Base-by-base conservation (phyloP, 805 yeast species). In the Candida golubevii region DNA sequence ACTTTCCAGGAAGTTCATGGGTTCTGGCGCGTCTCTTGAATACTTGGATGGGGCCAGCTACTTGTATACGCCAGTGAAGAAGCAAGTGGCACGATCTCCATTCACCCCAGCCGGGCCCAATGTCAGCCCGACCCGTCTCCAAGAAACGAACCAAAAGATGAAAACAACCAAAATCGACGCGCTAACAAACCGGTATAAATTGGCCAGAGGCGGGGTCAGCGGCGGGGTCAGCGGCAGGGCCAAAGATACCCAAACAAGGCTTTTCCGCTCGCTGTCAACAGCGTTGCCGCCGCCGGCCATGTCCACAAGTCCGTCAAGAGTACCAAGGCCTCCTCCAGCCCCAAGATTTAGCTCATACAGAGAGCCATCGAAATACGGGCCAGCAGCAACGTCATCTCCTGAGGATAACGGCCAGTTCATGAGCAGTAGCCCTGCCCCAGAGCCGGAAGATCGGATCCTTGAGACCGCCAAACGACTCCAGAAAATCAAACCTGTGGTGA, bases 91-190 rank as follows among this genome's bases (percentile, higher is more conserved):
- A 9, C 33, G 42, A 2, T 30, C 45, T 4, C 66, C 71, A 4
- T 43, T 48, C 31, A 51, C 57, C 7, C 57, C 57, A 3, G 38
- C 41, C 2, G 66, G 70, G 4, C 39, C 45, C 8, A 42, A 48
- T 2, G 44, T 56, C 11, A 53, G 67, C 29, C 52, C 58, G 9
- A 66, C 72, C 39, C 61, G 64, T 33, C 54, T 69, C 13, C 72
- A 65, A 46, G 71, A 68, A 45, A 69, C 76, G 0, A 66, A 69
- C 28, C 60, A 64, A 38, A 49, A 69, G 37, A 48, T 69, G 48
- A 61, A 60, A 36, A 58, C 53, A 32, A 67, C 66, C 44, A 57
- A 60, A 33, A 57, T 71, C 33, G 60, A 62, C 27, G 73, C 71
- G 3, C 50, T 69, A 40, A 56, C 63, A 12, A 56, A 57, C 32